These are phyloP conservation scores for Plectranthus barbatus DNA, from an alignment of 257 asterid genomes.

Conservation along the genomic window DNA sequence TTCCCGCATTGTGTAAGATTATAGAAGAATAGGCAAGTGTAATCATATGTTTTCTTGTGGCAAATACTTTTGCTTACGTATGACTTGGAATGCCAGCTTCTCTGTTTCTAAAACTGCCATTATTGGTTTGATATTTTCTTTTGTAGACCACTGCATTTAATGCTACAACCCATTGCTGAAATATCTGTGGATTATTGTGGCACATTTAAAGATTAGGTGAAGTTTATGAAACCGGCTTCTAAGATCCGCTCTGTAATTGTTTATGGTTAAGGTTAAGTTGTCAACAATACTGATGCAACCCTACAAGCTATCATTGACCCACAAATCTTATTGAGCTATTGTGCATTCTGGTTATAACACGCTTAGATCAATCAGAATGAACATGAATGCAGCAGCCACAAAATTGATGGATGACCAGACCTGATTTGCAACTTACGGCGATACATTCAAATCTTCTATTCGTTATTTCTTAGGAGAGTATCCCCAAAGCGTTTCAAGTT, in stretches of 20 bases:
- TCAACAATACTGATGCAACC: neutral
- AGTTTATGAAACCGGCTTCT: neutral
- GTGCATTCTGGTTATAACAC: neutral
- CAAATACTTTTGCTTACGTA: constrained; percentile 1
- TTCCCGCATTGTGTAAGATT: neutral
- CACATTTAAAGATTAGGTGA: constrained; percentile 5
- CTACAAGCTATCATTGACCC: neutral
- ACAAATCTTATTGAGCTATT: neutral
- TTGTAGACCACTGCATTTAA: constrained; percentile 7
- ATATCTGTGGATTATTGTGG: constrained; percentile 3
- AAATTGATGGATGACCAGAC: neutral
- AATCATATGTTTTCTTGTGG: neutral
- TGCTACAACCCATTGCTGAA: constrained; percentile 10
- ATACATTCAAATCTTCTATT: constrained; percentile 6
- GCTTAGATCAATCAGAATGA: neutral
- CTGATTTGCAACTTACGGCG: neutral
- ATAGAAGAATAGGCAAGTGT: neutral
- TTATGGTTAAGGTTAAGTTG: neutral
- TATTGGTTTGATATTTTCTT: neutral
- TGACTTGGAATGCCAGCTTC: neutral
- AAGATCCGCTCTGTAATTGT: neutral
- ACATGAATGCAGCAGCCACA: constrained; percentile 5
- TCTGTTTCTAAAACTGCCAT: neutral
- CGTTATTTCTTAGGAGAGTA: constrained; percentile 2
- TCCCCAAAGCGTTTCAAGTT: neutral